phyloP scores from a whole-genome alignment of 768 basidiomycete species.

The Candolleomyces aberdarensis region DNA sequence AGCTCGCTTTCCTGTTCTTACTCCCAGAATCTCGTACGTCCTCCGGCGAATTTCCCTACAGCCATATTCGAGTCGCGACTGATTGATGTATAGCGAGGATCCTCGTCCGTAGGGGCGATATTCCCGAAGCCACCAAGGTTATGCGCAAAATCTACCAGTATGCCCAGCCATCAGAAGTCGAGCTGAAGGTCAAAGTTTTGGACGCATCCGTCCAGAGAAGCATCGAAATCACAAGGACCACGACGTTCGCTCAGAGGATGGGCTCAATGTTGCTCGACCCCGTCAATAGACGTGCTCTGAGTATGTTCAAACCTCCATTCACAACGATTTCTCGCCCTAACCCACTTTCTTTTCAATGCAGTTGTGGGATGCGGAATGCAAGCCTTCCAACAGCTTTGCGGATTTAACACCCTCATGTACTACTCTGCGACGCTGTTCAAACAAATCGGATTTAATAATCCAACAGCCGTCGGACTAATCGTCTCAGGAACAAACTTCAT shows the following conservation, averaged over 20 bases:
- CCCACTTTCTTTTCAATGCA: slow-evolving; percentile 19
- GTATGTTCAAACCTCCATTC: slow-evolving; percentile 35
- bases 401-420: slow-evolving; percentile 79
- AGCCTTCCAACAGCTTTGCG: slow-evolving; percentile 80
- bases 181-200: slow-evolving; percentile 63
- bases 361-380: slow-evolving; percentile 80
- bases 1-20: slow-evolving; percentile 57
- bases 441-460: slow-evolving; percentile 77
- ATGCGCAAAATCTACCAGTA: slow-evolving; percentile 67
- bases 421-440: slow-evolving; percentile 79
- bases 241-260: slow-evolving; percentile 56
- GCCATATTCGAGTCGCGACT: neutral
- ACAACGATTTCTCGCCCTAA: neutral
- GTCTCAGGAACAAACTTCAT: slow-evolving; percentile 77
- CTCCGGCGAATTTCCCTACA: neutral
- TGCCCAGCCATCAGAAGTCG: slow-evolving; percentile 61
- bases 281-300: slow-evolving; percentile 65
- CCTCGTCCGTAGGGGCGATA: slow-evolving; percentile 53
- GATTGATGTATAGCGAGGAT: slow-evolving; percentile 42
- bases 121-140: slow-evolving; percentile 48
- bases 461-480: slow-evolving; percentile 78
- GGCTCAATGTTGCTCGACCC: slow-evolving; percentile 53
- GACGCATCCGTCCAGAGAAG: slow-evolving; percentile 58
- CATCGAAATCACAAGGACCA: slow-evolving; percentile 57
- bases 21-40: slow-evolving; percentile 77